Evolutionary conservation across 768 basidiomycete species (phyloP), one percentile per base, ranked within the genome.

Genomic region (Tulasnella sp.): DNA sequence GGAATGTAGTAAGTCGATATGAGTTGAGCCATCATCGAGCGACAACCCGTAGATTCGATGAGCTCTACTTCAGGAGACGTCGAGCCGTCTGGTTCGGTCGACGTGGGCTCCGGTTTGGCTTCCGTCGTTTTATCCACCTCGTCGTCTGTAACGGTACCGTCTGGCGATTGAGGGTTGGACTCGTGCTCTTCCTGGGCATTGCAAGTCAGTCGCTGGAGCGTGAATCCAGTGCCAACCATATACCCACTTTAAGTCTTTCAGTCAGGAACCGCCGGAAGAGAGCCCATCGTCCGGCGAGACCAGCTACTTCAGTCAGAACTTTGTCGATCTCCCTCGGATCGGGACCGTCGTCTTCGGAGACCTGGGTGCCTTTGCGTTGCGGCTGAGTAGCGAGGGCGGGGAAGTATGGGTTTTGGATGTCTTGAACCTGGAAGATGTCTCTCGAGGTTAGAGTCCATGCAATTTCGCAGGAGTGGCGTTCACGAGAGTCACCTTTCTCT

Each of bases 321-420:
- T 91, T 93, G 85, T 99, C 97, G 13, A 98, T 90, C 83, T 99
- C 97, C 77, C 95, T 89, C 16, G 93, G 92, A 83, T 99, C 96
- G 5, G 93, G 85, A 7, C 84, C 83, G 0, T 88, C 87, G 16
- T 93, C 83, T 32, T 85, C 84, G 37, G 72, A 46, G 40, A 67
- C 70, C 18, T 44, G 69, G 61, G 78, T n/a, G 57, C 79, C 51
- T 80, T 69, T 48, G 61, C 67, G 35, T 70, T 44, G 39, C n/a
- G 44, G 18, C 46, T 55, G 35, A 18, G 77, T 32, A 26, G 32
- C 79, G 72, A 71, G 77, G 39, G 71, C 42, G 39, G 71, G 32
- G 77, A 78, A 75, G 57, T 74, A 51, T 3, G 79, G 70, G 74
- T 79, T 79, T 26, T 44, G 32, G 2, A 78, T 75, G 39, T 80